Conservation (phyloP, 192 early-diverging fungal genomes). For the Backusella sp. region DNA sequence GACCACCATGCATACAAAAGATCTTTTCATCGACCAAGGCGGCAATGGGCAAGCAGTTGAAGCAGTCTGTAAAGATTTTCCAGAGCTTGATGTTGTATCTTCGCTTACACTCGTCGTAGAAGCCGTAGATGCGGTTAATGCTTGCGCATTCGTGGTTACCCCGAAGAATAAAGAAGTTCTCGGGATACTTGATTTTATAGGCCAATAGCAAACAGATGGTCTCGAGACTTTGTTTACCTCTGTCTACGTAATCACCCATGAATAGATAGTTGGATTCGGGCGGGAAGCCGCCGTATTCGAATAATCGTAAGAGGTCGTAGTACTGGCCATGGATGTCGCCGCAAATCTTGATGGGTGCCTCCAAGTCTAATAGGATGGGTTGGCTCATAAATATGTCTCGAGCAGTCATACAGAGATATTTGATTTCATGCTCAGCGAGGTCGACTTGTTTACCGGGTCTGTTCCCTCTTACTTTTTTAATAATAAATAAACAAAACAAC, state of each 20-base stretch:
- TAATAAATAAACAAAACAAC: not conserved
- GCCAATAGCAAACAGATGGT: constrained; percentile 62
- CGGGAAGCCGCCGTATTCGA: constrained; percentile 97
- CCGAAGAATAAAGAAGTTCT: constrained; percentile 98
- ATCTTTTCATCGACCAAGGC: constrained; percentile 99
- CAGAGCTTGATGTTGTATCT: constrained; percentile 98
- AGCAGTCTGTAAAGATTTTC: constrained; percentile 50
- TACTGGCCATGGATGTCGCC: constrained; percentile 95
- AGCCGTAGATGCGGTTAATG: constrained; percentile 82
- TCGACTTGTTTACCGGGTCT: constrained; percentile 96
- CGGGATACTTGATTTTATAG: constrained; percentile 99
- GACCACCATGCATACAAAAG: constrained; percentile 97
- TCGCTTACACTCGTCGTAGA: constrained; percentile 95
- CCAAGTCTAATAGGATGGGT: constrained; percentile 88
- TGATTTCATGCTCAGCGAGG: constrained; percentile 92
- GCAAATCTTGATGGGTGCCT: constrained; percentile 96
- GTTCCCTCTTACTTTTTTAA: constrained; percentile 80
- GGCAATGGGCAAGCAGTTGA: constrained; percentile 97
- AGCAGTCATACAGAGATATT: constrained; percentile 89
- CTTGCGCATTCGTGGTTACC: constrained; percentile 51
- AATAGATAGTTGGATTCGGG: constrained; percentile 96
- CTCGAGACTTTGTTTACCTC: no score
- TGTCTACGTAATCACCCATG: constrained; percentile 95
- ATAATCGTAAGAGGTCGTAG: constrained; percentile 91
- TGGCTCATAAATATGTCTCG: constrained; percentile 95